Conservation (phyloP, 495 filamentous ascomycete genomes). For the Apodospora peruviana region DNA sequence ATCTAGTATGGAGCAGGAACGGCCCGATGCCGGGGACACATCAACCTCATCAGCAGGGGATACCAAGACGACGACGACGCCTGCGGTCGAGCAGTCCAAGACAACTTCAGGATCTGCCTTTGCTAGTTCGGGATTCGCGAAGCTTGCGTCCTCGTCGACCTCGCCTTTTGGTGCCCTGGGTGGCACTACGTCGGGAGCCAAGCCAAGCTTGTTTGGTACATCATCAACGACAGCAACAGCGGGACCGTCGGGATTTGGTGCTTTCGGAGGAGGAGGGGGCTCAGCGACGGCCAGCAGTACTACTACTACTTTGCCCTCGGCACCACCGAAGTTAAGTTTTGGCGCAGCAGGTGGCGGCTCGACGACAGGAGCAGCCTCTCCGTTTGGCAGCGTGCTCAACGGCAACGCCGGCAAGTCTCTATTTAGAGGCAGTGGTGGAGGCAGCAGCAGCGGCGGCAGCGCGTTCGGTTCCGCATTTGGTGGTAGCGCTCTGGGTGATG, state of each 20-base stretch:
- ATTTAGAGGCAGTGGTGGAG: constrained; percentile 28
- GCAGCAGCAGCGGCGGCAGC: constrained; percentile 27
- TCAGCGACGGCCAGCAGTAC: constrained; percentile 15
- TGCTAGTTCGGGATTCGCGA: constrained; percentile 45
- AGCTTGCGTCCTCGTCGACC: constrained; percentile 40
- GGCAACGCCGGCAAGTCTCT: constrained; percentile 29
- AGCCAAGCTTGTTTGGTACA: constrained; percentile 36
- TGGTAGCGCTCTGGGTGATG: constrained; percentile 45
- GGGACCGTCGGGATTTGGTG: constrained; percentile 31
- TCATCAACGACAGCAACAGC: constrained; percentile 4
- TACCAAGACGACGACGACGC: constrained; percentile 1
- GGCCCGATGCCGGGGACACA: too few relatives aligned
- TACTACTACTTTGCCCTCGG: constrained; percentile 13
- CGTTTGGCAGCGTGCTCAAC: constrained; percentile 18
- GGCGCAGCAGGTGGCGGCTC: constrained; percentile 13
- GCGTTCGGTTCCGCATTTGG: constrained; percentile 49
- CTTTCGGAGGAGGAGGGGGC: constrained; percentile 20
- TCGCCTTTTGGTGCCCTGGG: constrained; percentile 36
- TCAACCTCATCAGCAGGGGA: too few relatives aligned
- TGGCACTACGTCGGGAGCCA: constrained; percentile 12
- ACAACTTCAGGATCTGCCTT: constrained; percentile 41
- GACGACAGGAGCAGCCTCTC: constrained; percentile 13
- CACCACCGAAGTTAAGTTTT: constrained; percentile 29
- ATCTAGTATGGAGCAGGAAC: too few relatives aligned
- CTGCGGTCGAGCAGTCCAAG: constrained; percentile 15